phyloP scores from a whole-genome alignment of 805 yeast species.

The Candida ortonii region DNA sequence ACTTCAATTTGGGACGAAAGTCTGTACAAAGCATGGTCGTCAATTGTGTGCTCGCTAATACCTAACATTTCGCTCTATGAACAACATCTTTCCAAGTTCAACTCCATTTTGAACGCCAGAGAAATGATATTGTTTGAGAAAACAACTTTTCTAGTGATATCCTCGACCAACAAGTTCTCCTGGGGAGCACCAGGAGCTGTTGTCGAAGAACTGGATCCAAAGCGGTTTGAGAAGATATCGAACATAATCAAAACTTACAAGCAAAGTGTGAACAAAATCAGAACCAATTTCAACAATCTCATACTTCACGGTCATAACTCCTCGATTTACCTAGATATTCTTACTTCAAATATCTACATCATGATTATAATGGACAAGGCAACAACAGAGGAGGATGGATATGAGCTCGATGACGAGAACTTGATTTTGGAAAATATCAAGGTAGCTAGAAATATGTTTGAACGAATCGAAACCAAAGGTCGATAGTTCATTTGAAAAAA shows the following conservation, averaged over 20 bases:
- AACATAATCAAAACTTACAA: constrained; percentile 92
- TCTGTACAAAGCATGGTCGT: constrained; percentile 95
- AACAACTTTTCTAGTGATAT: constrained; percentile 83
- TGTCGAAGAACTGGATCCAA: constrained; percentile 64
- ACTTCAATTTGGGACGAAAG: constrained; percentile 98
- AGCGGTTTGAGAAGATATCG: constrained; percentile 89
- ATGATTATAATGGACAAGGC: constrained; percentile 36
- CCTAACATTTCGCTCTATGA: constrained; percentile 87
- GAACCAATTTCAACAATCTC: constrained; percentile 78
- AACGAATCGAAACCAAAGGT: constrained; percentile 28
- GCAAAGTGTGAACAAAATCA: constrained; percentile 83
- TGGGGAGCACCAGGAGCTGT: constrained; percentile 2
- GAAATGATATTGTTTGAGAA: constrained; percentile 91
- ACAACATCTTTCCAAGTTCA: constrained; percentile 68
- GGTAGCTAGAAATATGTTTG: constrained; percentile 34
- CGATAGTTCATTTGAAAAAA: neutral
- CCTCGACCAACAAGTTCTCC: constrained; percentile 44
- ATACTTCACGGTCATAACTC: constrained; percentile 55
- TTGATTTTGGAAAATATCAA: constrained; percentile 35
- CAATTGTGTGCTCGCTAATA: constrained; percentile 88
- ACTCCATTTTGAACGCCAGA: constrained; percentile 73
- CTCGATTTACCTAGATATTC: constrained; percentile 35
- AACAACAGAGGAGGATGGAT: constrained; percentile 15
- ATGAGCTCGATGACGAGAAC: constrained; percentile 32
- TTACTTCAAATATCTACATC: constrained; percentile 36